phyloP scores from a whole-genome alignment of 805 yeast genomes.

The Yamadazyma nakazawae region DNA sequence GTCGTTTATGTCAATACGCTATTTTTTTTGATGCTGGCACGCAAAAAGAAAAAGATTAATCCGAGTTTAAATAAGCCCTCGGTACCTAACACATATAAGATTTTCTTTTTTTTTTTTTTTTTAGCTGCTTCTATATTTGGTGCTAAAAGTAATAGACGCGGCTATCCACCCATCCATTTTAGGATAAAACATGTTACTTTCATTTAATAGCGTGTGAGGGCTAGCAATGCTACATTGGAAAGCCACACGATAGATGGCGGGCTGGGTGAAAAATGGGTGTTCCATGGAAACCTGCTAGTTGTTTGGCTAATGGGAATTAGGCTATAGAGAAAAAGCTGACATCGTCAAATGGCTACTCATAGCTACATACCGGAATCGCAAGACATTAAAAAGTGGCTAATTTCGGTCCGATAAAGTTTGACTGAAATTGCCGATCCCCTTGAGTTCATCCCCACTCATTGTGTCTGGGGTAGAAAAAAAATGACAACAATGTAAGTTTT shows the following conservation, averaged over 20 bases:
- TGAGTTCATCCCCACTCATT: neutral
- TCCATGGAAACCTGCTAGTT: no score
- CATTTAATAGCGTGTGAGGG: neutral
- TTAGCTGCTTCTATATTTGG: no score
- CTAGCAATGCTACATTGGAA: neutral
- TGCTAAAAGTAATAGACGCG: neutral
- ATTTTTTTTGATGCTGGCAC: constrained; percentile 1
- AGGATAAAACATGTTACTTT: neutral
- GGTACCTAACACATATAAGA: neutral
- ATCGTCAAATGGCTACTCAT: no score
- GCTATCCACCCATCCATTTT: neutral
- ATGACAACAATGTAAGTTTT: neutral
- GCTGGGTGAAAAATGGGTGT: no score
- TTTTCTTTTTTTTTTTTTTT: neutral
- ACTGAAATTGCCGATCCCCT: neutral
- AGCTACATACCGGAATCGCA: no score
- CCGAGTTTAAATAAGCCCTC: constrained; percentile 1
- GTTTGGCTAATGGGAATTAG: no score
- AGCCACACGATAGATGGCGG: neutral
- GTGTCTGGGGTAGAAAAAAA: neutral
- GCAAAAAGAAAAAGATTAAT: neutral
- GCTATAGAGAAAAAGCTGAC: no score
- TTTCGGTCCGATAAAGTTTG: no score
- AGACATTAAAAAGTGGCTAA: neutral
- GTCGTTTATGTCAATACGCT: neutral